Evolutionary conservation across 2,329 filamentous ascomycete species (phyloP).

Genomic region (Sporothrix mexicana): DNA sequence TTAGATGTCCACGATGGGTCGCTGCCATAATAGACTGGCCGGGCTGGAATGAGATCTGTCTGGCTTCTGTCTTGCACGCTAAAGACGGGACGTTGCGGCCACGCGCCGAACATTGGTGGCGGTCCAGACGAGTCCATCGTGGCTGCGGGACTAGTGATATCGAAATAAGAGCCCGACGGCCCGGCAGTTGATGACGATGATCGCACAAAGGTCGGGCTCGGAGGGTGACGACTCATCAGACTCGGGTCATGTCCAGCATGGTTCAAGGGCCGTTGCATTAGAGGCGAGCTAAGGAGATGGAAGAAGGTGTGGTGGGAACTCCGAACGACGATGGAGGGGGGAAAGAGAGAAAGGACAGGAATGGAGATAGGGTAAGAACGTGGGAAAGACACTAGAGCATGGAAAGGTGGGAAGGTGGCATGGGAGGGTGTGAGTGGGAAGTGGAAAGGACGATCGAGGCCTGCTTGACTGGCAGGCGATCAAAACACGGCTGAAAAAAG

Average conservation of each 20-base stretch:
- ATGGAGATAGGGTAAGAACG: slow-evolving; percentile 18
- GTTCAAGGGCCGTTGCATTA: slow-evolving; percentile 27
- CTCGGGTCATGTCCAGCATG: slow-evolving; percentile 23
- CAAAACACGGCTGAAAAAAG: slow-evolving; percentile 20
- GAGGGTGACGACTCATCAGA: not conserved
- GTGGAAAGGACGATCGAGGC: not conserved
- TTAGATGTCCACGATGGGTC: slow-evolving; percentile 65
- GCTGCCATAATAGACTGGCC: slow-evolving; percentile 40
- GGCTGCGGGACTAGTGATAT: slow-evolving; percentile 2
- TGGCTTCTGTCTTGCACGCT: not conserved
- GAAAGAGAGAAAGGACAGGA: not conserved
- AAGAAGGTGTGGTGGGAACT: slow-evolving; percentile 10
- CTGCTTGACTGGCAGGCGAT: slow-evolving; percentile 15
- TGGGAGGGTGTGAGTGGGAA: not conserved
- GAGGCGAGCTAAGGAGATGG: slow-evolving; percentile 15
- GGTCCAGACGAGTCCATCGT: slow-evolving; percentile 28
- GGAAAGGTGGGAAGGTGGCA: slow-evolving; percentile 15
- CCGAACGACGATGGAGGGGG: not conserved
- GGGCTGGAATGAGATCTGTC: not conserved
- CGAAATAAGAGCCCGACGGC: not conserved
- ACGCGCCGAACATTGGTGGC: not conserved
- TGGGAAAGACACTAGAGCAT: not conserved
- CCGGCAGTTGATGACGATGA: slow-evolving; percentile 7
- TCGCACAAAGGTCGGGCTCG: slow-evolving; percentile 16
- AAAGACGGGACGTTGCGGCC: not conserved